Conservation (phyloP, 2,329 filamentous ascomycete species). For the Penicillium sp. region DNA sequence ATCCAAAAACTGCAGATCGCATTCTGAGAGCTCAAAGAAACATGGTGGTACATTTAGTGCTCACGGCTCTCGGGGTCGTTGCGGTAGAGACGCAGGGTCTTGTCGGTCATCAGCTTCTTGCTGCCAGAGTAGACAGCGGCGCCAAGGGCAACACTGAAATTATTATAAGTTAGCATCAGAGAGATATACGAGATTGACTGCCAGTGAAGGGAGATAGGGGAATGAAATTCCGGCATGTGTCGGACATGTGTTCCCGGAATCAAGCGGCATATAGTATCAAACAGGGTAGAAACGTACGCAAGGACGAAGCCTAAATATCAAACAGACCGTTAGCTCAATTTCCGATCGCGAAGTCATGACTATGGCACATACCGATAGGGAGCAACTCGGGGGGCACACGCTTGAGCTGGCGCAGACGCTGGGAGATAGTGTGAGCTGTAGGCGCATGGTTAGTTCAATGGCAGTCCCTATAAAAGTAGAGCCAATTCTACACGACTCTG, state of each 20-base stretch:
- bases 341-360: neutral
- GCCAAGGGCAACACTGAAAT: conserved; percentile 62
- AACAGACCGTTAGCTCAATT: conserved; percentile 28
- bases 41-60: conserved; percentile 41
- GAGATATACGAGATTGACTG: conserved; percentile 1
- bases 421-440: conserved; percentile 91
- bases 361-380: conserved; percentile 73
- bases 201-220: conserved; percentile 20
- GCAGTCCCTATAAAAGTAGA: neutral
- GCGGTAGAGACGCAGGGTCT: conserved; percentile 83
- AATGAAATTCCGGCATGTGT: conserved; percentile 16
- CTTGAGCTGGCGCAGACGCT: conserved; percentile 86
- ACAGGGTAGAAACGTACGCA: conserved; percentile 57
- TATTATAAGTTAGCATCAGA: conserved; percentile 23
- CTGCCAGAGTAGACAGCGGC: conserved; percentile 79
- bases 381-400: conserved; percentile 91
- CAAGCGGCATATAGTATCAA: conserved; percentile 10
- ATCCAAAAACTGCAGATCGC: conserved; percentile 26
- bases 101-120: conserved; percentile 84
- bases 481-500: conserved; percentile 3
- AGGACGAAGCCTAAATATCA: conserved; percentile 72
- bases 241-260: conserved; percentile 15
- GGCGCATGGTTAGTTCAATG: conserved; percentile 27
- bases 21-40: conserved; percentile 34
- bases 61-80: conserved; percentile 54